These are phyloP conservation scores for Plasmodiophora brassicae DNA, from an alignment of 208 protist species.

Conservation along the genomic window DNA sequence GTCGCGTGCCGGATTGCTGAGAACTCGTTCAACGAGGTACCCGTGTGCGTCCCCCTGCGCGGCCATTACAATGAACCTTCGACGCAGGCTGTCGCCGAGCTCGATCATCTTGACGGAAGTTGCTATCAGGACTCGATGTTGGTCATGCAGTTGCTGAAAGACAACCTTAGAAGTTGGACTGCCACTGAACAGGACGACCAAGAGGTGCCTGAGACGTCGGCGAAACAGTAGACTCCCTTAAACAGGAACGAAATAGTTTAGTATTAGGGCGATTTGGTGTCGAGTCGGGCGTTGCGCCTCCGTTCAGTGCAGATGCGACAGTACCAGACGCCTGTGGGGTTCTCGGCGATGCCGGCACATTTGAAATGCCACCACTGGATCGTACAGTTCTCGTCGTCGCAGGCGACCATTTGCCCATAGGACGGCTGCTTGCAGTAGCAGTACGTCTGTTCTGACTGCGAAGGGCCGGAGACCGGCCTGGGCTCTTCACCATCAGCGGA, in stretches of 20 bases:
- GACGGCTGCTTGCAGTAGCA: conserved; percentile 14
- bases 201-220: too few species aligned
- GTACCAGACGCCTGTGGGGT: not conserved
- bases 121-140: not conserved
- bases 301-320: not conserved
- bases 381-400: not conserved
- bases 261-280: too few species aligned
- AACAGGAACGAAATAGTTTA: too few species aligned
- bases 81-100: not conserved
- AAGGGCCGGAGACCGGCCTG: not conserved
- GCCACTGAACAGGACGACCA: not conserved
- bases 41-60: not conserved
- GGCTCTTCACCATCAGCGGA: not conserved
- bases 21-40: conserved; percentile 4
- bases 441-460: not conserved
- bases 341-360: conserved; percentile 11
- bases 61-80: not conserved
- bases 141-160: conserved; percentile 23
- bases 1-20: conserved; percentile 1
- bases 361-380: conserved; percentile 24
- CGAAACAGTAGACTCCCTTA: too few species aligned
- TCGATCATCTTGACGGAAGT: not conserved
- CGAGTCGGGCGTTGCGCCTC: too few species aligned
- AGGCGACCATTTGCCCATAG: conserved; percentile 11
- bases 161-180: not conserved